Evolutionary conservation across 1,284 basidiomycete genomes (phyloP), one percentile per base, ranked within the genome.

Genomic region (Phylloboletellus chloephorus): DNA sequence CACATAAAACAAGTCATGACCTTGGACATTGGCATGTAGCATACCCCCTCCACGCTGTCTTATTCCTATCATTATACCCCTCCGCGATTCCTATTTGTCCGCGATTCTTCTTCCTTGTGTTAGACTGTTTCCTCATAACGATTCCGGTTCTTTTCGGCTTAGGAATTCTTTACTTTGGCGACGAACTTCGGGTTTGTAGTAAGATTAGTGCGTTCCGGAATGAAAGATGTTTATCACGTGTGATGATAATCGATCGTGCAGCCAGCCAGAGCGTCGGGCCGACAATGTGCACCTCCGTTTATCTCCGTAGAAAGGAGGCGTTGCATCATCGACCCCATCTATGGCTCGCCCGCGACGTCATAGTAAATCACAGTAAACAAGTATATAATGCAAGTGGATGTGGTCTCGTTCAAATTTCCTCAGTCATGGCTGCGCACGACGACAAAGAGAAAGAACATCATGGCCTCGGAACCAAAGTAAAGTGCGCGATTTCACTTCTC

Each of bases 21-120:
- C 34, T 37, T 24, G 48, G 39, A 48, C 39, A 21, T 24, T 30
- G 38, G 34, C 43, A 46, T 56, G 54, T 56, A 60, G 38, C 54
- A 58, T 60, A 55, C 25, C 21, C 40, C n/a, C 42, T 0, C 39
- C 37, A 13, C 32, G 2, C 21, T 37, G 42, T 43, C 26, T 51
- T 53, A 34, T 43, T 43, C 35, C 33, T 56, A 56, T 58, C 57
- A 39, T 60, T 56, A 56, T 58, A 46, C 46, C 47, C 25, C 37
- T 10, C 41, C 32, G 15, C 41, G 28, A 24, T 16, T 5, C 8
- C 10, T 22, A 5, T 7, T 7, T 17, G n/a, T 7, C 8, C 4
- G 12, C 5, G 12, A 9, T 22, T 3, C n/a, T 6, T 8, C 26
- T 21, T 13, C 22, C 20, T 33, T 30, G n/a, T 28, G 4, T 15